Conservation (phyloP, 2,329 filamentous ascomycete genomes). For the Neonectria ditissima region DNA sequence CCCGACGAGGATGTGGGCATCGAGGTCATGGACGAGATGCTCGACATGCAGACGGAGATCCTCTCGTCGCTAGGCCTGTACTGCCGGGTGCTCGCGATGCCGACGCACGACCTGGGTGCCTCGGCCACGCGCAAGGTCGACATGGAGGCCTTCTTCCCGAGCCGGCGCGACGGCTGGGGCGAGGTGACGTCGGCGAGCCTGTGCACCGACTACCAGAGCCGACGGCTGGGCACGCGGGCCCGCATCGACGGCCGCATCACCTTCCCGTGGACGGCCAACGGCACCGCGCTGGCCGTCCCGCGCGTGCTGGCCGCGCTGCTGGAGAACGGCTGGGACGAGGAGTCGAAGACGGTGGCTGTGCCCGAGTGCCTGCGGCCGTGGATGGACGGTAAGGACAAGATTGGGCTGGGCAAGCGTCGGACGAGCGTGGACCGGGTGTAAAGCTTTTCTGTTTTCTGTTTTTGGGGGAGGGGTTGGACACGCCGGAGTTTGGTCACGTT, state of each 20-base stretch:
- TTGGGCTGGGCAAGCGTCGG: slow-evolving; percentile 57
- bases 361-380: slow-evolving; percentile 84
- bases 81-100: slow-evolving; percentile 94
- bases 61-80: slow-evolving; percentile 80
- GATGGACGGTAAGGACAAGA: slow-evolving; percentile 82
- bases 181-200: slow-evolving; percentile 92
- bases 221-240: slow-evolving; percentile 82
- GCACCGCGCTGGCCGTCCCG: slow-evolving; percentile 91
- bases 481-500: slow-evolving; percentile 1
- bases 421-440: slow-evolving; percentile 47
- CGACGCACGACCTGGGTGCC: slow-evolving; percentile 86
- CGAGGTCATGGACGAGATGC: slow-evolving; percentile 83
- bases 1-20: slow-evolving; percentile 64
- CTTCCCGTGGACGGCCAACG: slow-evolving; percentile 93
- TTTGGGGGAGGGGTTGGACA: neutral
- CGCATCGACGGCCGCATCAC: slow-evolving; percentile 68
- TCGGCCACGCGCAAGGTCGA: slow-evolving; percentile 89
- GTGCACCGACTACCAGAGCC: slow-evolving; percentile 94
- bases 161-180: slow-evolving; percentile 79
- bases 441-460: neutral
- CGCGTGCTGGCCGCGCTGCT: slow-evolving; percentile 88
- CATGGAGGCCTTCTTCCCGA: slow-evolving; percentile 95
- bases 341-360: slow-evolving; percentile 73
- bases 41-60: slow-evolving; percentile 88
- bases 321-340: slow-evolving; percentile 90